Percentiles rank a stretch among this genome's conserved stretches.
These are phyloP conservation scores for Psilocybe sp. DNA, from an alignment of 768 basidiomycete species.

Conservation along the genomic window DNA sequence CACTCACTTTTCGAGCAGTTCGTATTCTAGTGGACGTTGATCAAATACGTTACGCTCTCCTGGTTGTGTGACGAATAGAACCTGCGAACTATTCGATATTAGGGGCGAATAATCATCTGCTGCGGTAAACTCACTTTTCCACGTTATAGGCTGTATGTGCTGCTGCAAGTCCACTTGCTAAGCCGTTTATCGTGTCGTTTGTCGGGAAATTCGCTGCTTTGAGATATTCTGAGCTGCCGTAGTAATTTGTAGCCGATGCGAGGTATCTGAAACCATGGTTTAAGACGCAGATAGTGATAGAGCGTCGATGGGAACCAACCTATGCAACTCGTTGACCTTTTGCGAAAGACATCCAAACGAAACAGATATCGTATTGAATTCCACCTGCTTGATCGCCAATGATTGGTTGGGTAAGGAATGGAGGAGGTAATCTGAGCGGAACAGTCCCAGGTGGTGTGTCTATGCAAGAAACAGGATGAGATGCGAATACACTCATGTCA, in stretches of 20 bases:
- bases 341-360: conserved; percentile 85
- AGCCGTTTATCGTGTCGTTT: conserved; percentile 68
- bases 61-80: conserved; percentile 88
- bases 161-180: conserved; percentile 74
- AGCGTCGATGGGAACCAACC: conserved; percentile 38
- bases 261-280: conserved; percentile 56
- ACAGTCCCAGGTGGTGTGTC: conserved; percentile 86
- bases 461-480: conserved; percentile 25
- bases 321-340: conserved; percentile 67
- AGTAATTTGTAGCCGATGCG: conserved; percentile 63
- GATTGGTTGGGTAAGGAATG: conserved; percentile 46
- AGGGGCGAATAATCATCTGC: background rate
- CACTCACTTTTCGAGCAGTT: conserved; percentile 72
- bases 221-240: conserved; percentile 50
- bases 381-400: conserved; percentile 82
- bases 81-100: conserved; percentile 33
- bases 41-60: conserved; percentile 94
- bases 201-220: conserved; percentile 58
- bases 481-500: background rate
- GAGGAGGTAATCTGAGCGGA: conserved; percentile 92
- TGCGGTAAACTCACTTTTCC: conserved; percentile 38
- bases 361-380: conserved; percentile 95
- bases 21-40: conserved; percentile 86
- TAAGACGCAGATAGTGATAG: background rate
- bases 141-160: conserved; percentile 76